A percentile compares a stretch with the other conserved stretches of the same genome.
Conservation (phyloP, 352 stramenopile species). For the Phytophthora brassicae region DNA sequence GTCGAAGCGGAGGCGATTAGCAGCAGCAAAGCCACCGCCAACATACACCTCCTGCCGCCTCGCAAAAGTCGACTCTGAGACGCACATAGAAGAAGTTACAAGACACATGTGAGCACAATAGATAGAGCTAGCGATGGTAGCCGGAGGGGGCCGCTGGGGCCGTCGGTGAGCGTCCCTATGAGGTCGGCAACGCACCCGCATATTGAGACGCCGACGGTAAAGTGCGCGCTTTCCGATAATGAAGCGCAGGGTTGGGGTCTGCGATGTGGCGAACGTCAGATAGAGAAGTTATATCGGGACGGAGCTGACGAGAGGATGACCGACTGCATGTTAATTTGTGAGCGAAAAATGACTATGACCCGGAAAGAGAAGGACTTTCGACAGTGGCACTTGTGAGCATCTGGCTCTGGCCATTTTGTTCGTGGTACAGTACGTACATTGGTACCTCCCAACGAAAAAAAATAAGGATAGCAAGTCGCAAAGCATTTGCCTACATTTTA, state of each 20-base stretch:
- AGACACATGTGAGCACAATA: constrained; percentile 7
- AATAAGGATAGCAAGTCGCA: no score
- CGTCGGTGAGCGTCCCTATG: background rate
- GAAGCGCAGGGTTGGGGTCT: constrained; percentile 8
- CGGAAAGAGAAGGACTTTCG: constrained; percentile 14
- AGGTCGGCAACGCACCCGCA: constrained; percentile 22
- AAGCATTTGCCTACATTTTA: no score
- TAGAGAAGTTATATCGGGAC: background rate
- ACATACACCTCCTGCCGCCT: constrained; percentile 19
- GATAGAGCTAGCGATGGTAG: constrained; percentile 3
- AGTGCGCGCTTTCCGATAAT: constrained; percentile 19
- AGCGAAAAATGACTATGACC: background rate
- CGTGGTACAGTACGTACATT: no score
- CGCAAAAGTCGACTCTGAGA: constrained; percentile 33
- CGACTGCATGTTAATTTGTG: no score
- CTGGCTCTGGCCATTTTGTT: no score
- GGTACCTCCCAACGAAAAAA: no score
- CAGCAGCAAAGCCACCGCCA: constrained; percentile 26
- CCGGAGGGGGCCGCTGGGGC: background rate
- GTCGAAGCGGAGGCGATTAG: constrained; percentile 24
- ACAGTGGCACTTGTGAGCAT: constrained; percentile 22
- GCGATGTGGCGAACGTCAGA: constrained; percentile 28
- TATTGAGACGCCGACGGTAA: constrained; percentile 20
- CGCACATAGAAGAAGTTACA: background rate
- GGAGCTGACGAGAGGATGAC: no score